Evolutionary conservation across 2,329 filamentous ascomycete genomes (phyloP), one percentile per base, ranked within the genome.

Genomic region (Curvularia spicifera): DNA sequence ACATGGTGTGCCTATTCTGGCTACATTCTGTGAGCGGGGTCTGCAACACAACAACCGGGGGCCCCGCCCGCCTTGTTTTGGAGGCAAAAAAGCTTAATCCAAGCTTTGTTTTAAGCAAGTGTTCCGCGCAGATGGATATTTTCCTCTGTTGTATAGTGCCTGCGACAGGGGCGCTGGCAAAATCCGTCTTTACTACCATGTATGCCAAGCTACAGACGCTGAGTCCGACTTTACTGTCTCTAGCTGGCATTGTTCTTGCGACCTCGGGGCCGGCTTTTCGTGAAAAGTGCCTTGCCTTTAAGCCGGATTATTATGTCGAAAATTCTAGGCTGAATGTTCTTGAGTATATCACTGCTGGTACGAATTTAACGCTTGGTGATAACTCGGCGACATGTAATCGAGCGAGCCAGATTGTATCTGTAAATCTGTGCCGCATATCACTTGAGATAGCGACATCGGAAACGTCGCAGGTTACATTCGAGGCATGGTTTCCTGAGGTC

Each of bases 371-470:
- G 2, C 68, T 80, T 35, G 64, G 71, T 13, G 75, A 79, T 61
- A 78, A 78, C 44, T 70, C 73, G 5, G 60, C 72, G 24, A 74
- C 69, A 18, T 81, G 79, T 51, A 63, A 52, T 15, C 70, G 68
- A 37, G 54, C 68, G 1, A 74, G 53, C 18, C 79, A 81, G 56
- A 29, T 63, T 1, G 76, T 80, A 7, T 60, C 73, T 2, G 69
- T 66, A 1, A 75, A 79, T 51, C 28, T 80, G 5, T 82, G 80
- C 57, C 78, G 80, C 8, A 67, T 82, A 22, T 73, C 77, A 2
- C 72, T 82, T 51, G 73, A 71, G 9, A 76, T 82, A 13, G 63
- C 71, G 4, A 82, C 79, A 0, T 80, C 79, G 3, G 71, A 71
- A 4, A 29, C 47, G 3, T 72, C 68, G 12, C 77, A 79, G 37